phyloP scores from a whole-genome alignment of 805 yeast genomes.

The Saccharomycopsis babjevae region DNA sequence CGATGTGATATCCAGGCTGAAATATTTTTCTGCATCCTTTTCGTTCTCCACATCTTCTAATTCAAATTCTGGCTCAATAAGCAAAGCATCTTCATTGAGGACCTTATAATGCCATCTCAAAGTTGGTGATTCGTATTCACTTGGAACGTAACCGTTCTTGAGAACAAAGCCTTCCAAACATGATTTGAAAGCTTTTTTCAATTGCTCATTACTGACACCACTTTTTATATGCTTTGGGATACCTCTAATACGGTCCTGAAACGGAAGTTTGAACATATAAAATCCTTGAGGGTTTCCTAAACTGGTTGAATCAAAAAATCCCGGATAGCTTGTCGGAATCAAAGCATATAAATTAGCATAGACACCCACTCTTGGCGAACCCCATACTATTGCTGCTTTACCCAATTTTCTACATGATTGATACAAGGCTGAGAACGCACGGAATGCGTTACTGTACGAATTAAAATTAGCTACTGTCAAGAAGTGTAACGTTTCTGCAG shows the following conservation, averaged over 20 bases:
- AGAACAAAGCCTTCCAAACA: conserved; percentile 34
- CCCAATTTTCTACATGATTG: conserved; percentile 42
- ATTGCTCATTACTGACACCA: conserved; percentile 19
- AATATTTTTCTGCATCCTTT: background rate
- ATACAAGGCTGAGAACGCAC: conserved; percentile 59
- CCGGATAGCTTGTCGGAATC: conserved; percentile 36
- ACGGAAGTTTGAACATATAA: conserved; percentile 59
- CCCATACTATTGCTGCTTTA: conserved; percentile 65
- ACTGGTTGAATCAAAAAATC: background rate
- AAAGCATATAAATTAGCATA: conserved; percentile 50
- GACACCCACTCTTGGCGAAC: conserved; percentile 43
- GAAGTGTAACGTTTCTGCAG: conserved; percentile 45
- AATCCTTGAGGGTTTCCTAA: conserved; percentile 55
- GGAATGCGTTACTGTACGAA: conserved; percentile 48
- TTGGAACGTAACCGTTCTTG: conserved; percentile 43
- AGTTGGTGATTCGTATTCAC: conserved; percentile 52
- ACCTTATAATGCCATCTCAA: conserved; percentile 57
- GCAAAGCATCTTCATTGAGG: conserved; percentile 56
- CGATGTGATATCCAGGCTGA: background rate
- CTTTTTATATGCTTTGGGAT: conserved; percentile 34
- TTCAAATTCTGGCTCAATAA: conserved; percentile 32
- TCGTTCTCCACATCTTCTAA: conserved; percentile 8
- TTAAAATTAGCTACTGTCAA: conserved; percentile 56
- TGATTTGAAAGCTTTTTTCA: conserved; percentile 22
- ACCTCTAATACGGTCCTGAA: conserved; percentile 61